Conservation (phyloP, 2,329 filamentous ascomycete species). For the Venturia carpophila region DNA sequence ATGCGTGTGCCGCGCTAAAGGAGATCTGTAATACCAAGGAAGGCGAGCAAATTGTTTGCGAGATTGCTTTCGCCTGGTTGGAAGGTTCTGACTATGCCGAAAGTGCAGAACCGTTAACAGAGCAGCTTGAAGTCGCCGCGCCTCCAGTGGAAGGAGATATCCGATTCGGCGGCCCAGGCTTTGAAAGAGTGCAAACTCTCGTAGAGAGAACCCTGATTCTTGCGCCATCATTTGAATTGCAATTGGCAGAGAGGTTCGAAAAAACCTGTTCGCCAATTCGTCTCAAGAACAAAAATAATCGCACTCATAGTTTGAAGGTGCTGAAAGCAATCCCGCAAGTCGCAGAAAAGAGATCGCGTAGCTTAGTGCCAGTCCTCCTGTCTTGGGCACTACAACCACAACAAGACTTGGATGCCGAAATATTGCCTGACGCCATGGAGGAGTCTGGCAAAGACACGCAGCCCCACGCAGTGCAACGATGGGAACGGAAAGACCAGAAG, state of each 20-base stretch:
- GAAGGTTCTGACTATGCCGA: conserved; percentile 27
- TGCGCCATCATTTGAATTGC: conserved; percentile 43
- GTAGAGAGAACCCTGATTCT: not conserved
- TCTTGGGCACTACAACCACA: conserved; percentile 53
- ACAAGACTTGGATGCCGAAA: conserved; percentile 21
- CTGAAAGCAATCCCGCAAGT: conserved; percentile 64
- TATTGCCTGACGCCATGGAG: conserved; percentile 17
- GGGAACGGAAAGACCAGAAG: conserved; percentile 76
- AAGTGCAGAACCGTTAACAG: not conserved
- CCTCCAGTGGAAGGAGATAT: conserved; percentile 1
- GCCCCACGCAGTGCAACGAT: conserved; percentile 31
- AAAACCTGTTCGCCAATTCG: conserved; percentile 51
- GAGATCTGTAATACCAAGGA: conserved; percentile 60
- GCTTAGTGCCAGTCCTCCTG: conserved; percentile 77
- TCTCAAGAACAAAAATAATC: conserved; percentile 48
- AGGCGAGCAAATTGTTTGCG: conserved; percentile 65
- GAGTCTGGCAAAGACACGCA: conserved; percentile 15
- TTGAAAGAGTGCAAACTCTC: conserved; percentile 1
- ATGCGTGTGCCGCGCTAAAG: conserved; percentile 67
- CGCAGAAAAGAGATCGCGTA: conserved; percentile 78
- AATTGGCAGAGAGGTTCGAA: conserved; percentile 58
- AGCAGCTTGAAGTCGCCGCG: not conserved
- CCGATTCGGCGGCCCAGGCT: not conserved
- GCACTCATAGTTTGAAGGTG: conserved; percentile 72
- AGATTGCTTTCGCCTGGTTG: conserved; percentile 57